Conservation (phyloP, 2,329 filamentous ascomycete species). For the Colletotrichum lupini region DNA sequence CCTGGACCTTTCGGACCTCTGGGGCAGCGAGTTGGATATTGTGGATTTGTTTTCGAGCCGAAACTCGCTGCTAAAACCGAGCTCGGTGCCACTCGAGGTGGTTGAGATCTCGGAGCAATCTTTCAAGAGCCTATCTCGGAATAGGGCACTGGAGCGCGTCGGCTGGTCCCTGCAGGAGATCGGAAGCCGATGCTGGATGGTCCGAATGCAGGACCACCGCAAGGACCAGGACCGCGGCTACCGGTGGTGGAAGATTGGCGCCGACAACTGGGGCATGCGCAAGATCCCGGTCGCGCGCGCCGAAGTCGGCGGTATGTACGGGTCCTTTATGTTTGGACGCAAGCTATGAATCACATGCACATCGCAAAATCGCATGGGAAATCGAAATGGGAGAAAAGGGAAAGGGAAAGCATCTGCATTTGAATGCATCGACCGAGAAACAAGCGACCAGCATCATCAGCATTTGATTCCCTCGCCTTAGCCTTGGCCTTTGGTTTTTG, state of each 20-base stretch:
- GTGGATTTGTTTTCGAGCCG: slow-evolving; percentile 61
- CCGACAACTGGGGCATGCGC: slow-evolving; percentile 85
- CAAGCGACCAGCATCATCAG: slow-evolving; percentile 9
- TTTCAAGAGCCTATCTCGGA: slow-evolving; percentile 72
- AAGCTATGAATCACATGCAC: slow-evolving; percentile 55
- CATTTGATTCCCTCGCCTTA: slow-evolving; percentile 1
- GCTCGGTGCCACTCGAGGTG: slow-evolving; percentile 77
- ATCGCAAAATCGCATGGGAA: not conserved
- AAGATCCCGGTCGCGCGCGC: slow-evolving; percentile 92
- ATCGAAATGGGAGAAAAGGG: not conserved
- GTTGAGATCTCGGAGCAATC: slow-evolving; percentile 79
- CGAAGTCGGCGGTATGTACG: slow-evolving; percentile 95
- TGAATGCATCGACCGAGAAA: slow-evolving; percentile 1
- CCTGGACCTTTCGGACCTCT: slow-evolving; percentile 80
- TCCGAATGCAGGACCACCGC: slow-evolving; percentile 58
- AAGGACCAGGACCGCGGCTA: slow-evolving; percentile 66
- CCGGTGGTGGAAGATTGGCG: slow-evolving; percentile 85
- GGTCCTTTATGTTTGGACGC: slow-evolving; percentile 73
- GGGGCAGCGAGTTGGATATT: slow-evolving; percentile 69
- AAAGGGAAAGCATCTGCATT: not conserved
- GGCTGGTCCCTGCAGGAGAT: slow-evolving; percentile 81
- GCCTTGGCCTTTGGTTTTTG: not conserved
- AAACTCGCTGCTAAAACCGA: slow-evolving; percentile 66
- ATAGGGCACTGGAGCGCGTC: slow-evolving; percentile 66
- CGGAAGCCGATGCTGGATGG: slow-evolving; percentile 74